Evolutionary conservation across 805 yeast species (phyloP).

Genomic region (Spencermartinsiella europaea): DNA sequence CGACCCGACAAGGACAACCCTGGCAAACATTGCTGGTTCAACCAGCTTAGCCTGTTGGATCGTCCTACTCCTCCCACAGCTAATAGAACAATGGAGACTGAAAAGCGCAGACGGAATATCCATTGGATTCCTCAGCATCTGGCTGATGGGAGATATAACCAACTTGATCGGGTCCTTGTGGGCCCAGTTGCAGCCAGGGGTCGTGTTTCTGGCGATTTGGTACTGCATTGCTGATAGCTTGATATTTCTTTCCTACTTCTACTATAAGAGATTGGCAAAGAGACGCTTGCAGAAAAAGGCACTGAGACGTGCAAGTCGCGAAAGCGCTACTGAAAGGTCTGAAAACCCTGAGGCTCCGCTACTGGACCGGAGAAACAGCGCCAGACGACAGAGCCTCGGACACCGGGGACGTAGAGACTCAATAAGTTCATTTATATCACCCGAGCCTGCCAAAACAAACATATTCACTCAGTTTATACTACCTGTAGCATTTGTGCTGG

Average conservation of each 20-base stretch:
- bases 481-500: slow-evolving; percentile 57
- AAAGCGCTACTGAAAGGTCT: slow-evolving; percentile 1
- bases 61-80: slow-evolving; percentile 68
- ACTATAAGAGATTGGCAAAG: slow-evolving; percentile 37
- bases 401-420: slow-evolving; percentile 40
- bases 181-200: slow-evolving; percentile 68
- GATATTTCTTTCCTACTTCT: slow-evolving; percentile 52
- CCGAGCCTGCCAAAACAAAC: slow-evolving; percentile 33
- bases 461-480: slow-evolving; percentile 47
- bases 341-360: slow-evolving; percentile 24
- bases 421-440: slow-evolving; percentile 49
- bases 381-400: not conserved
- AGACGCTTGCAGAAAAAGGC: slow-evolving; percentile 2
- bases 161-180: slow-evolving; percentile 64
- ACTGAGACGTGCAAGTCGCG: not conserved
- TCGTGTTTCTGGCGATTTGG: slow-evolving; percentile 67
- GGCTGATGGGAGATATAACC: slow-evolving; percentile 69
- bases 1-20: slow-evolving; percentile 32
- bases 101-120: slow-evolving; percentile 73
- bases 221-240: slow-evolving; percentile 65
- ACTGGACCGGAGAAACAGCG: slow-evolving; percentile 22
- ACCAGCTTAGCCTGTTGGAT: slow-evolving; percentile 75
- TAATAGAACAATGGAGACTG: slow-evolving; percentile 73
- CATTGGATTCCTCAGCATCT: slow-evolving; percentile 56
- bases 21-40: slow-evolving; percentile 65